phyloP scores from a whole-genome alignment of 768 basidiomycete species.

The Cantharellus cinnabarinus region DNA sequence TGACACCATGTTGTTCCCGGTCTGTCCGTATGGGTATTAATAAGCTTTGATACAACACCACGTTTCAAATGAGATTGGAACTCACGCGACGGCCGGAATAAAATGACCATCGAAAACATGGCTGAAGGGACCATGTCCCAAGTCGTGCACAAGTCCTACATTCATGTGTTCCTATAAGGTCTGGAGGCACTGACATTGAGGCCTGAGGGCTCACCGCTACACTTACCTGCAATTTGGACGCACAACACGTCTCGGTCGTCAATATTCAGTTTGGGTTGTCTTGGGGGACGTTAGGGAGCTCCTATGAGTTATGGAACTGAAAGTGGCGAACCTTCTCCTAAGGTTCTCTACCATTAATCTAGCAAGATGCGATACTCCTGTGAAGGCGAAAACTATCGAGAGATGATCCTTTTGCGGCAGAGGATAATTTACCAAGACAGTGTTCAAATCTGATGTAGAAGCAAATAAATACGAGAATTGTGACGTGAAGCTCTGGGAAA shows the following conservation, averaged over 20 bases:
- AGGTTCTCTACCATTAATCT: conserved; percentile 41
- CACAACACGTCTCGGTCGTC: conserved; percentile 54
- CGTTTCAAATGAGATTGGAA: background rate
- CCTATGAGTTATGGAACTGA: background rate
- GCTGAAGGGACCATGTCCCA: conserved; percentile 66
- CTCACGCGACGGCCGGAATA: conserved; percentile 43
- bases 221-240: conserved; percentile 47
- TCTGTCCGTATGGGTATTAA: conserved; percentile 15
- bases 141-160: background rate
- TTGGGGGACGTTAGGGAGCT: conserved; percentile 7
- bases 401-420: background rate
- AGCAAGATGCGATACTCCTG: conserved; percentile 60
- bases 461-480: background rate
- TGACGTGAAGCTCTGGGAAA: background rate
- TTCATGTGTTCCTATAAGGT: background rate
- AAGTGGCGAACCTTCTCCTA: conserved; percentile 11
- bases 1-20: conserved; percentile 41
- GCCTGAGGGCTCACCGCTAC: too few relatives aligned
- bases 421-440: background rate
- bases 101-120: conserved; percentile 66
- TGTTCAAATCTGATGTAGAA: background rate
- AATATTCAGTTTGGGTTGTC: conserved; percentile 43
- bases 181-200: conserved; percentile 54
- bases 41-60: background rate
- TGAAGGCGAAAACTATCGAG: background rate